Evolutionary conservation across 345 rosid species (phyloP), one percentile per base, ranked within the genome.

Genomic region (Eutrema yunnanense): DNA sequence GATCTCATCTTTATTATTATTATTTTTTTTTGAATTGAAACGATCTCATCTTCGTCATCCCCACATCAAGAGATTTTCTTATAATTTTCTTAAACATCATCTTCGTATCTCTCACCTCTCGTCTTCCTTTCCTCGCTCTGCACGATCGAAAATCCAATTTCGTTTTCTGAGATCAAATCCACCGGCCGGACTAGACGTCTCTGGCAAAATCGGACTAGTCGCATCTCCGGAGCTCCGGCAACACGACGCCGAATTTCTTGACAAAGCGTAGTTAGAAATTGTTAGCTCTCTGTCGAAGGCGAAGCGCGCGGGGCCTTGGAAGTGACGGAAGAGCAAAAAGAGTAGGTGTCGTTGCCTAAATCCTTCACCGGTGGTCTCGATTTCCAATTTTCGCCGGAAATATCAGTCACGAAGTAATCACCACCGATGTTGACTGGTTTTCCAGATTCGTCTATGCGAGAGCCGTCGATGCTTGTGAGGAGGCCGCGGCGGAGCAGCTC

Each of bases 301-400:
- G 67, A 90, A 90, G 36, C 96, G 79, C 9, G 69, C 9, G 0
- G 98, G 88, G 27, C 96, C 98, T 66, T 86, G 85, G 55, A 82
- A 93, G 77, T 78, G 88, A 66, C 97, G 78, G 57, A 72, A 93
- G 41, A 93, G 94, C 62, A 70, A 34, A 90, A 26, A 1, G 85
- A 82, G 79, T 93, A 93, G 4, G 89, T 96, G 62, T 93, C 83
- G 34, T 19, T 19, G 19, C 84, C 85, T 7, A n/a, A 84, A 74
- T 93, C 96, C 59, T 71, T 87, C 34, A 93, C 85, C 48, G 74
- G 70, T 12, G 98, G 98, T 78, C 94, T 67, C 1, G 96, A 90
- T 72, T 88, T 93, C 97, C 98, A 93, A 33, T 82, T 73, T 37
- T 83, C 87, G 3, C 98, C 97, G 3, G 96, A 88, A 26, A 93